Base-by-base conservation (phyloP, 306 rosid species). In the Lithocarpus polystachyus region DNA sequence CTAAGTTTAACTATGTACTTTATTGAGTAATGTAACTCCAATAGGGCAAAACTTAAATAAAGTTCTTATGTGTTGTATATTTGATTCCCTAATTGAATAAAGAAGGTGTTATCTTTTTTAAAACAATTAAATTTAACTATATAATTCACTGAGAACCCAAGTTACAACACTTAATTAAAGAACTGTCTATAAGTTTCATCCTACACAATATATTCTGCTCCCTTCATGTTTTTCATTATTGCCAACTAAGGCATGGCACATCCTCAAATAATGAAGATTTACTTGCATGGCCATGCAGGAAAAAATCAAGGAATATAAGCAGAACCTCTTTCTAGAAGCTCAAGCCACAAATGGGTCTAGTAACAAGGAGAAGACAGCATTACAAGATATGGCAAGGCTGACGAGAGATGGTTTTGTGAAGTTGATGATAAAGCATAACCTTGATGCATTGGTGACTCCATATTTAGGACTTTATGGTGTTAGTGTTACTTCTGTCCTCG, bases 401-500 rank as follows among this genome's bases (percentile, higher is more conserved):
- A 54, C 85, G 0, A 40, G 55, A 31, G 35, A 57, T 1, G 86
- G 83, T 1, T 68, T 83, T 67, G 83, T 78, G 22, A 78, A 78
- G 15, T 48, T 13, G 5, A 79, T 84, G 84, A 73, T 3, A 64
- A 24, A 3, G 71, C 76, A 82, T 22, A 62, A 87, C 56, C 86
- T 87, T 68, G 88, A 88, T 79, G 91, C 90, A 0, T 78, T 90
- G 86, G 92, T 85, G 75, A 77, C 62, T 35, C 87, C 90, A 18
- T 51, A 75, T 73, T 4, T 64, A 48, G 53, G 53, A 48, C 4
- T 17, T 48, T 48, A 10, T 10, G 53, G 15, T 11, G 4, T 48
- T 18, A 3, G 0, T 43, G 81, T 84, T 52, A 53, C 78, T 69
- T 6, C 35, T 1, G 79, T 89, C 24, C 92, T 93, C 15, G 92